phyloP scores from a whole-genome alignment of 345 rosid genomes.

The Heritiera littoralis region DNA sequence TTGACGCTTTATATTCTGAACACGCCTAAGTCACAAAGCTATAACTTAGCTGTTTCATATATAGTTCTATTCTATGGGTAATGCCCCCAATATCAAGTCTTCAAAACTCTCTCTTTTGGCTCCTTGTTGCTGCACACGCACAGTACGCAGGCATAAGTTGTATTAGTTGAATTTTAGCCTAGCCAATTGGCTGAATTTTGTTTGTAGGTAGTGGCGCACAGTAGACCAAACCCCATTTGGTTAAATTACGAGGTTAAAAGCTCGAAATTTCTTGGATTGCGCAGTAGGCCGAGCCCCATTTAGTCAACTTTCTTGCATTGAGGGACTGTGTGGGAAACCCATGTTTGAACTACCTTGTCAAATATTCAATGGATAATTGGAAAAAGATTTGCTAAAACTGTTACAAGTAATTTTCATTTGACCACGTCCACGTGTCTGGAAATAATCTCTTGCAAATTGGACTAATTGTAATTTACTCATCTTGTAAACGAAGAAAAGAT shows the following conservation, averaged over 20 bases:
- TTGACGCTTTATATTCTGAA: background rate
- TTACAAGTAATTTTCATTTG: background rate
- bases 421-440: background rate
- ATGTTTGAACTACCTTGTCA: no score
- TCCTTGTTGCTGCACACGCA: background rate
- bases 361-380: background rate
- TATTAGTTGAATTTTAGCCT: background rate
- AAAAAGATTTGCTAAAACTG: no score
- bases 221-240: background rate
- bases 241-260: background rate
- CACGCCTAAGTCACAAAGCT: background rate
- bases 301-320: no score
- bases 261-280: background rate
- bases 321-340: background rate
- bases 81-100: background rate
- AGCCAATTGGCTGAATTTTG: background rate
- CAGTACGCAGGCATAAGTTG: background rate
- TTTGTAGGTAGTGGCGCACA: background rate
- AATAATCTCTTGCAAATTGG: background rate
- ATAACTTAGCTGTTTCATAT: slow-evolving; percentile 7
- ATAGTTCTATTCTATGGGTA: background rate
- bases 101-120: background rate
- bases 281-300: no score
- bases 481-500: no score
- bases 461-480: no score